A percentile compares a stretch with the other conserved stretches of the same genome.
Conservation (phyloP, 495 filamentous ascomycete genomes). For the Thermochaetoides thermophila region DNA sequence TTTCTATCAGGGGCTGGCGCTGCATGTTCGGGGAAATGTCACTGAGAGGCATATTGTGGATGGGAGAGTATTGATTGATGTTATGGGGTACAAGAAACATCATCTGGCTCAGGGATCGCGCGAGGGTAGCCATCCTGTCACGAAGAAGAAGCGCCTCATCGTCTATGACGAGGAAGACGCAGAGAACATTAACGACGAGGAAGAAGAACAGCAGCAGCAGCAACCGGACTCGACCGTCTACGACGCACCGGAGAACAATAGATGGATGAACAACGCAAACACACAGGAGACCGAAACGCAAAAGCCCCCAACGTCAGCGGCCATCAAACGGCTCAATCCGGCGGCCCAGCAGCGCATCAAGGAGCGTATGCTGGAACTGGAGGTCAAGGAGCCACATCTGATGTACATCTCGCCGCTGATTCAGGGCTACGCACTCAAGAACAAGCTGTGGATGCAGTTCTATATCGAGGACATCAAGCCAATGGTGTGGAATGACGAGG, state of each 20-base stretch:
- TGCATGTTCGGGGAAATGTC: slow-evolving; percentile 6
- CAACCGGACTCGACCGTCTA: background rate
- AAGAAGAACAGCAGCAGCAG: background rate
- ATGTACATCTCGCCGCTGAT: slow-evolving; percentile 23
- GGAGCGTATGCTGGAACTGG: slow-evolving; percentile 8
- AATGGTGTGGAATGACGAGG: slow-evolving; percentile 23
- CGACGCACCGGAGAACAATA: too few relatives aligned
- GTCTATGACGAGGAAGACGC: slow-evolving; percentile 4
- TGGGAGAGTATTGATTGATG: slow-evolving; percentile 23
- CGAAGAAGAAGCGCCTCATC: slow-evolving; percentile 3
- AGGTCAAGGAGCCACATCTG: slow-evolving; percentile 14
- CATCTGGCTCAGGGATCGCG: slow-evolving; percentile 17
- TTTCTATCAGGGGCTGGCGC: slow-evolving; percentile 19
- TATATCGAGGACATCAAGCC: slow-evolving; percentile 21
- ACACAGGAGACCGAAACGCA: background rate
- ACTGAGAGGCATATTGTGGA: slow-evolving; percentile 17
- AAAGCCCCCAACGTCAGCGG: background rate
- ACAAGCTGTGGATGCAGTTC: slow-evolving; percentile 25
- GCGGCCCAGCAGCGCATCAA: slow-evolving; percentile 18
- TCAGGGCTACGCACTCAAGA: slow-evolving; percentile 27
- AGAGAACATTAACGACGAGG: too few relatives aligned
- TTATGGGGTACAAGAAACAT: slow-evolving; percentile 24
- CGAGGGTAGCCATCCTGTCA: slow-evolving; percentile 10
- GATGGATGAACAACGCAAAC: background rate
- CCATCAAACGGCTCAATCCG: slow-evolving; percentile 8